phyloP scores from a whole-genome alignment of 805 yeast species.

The Komagataella populi region DNA sequence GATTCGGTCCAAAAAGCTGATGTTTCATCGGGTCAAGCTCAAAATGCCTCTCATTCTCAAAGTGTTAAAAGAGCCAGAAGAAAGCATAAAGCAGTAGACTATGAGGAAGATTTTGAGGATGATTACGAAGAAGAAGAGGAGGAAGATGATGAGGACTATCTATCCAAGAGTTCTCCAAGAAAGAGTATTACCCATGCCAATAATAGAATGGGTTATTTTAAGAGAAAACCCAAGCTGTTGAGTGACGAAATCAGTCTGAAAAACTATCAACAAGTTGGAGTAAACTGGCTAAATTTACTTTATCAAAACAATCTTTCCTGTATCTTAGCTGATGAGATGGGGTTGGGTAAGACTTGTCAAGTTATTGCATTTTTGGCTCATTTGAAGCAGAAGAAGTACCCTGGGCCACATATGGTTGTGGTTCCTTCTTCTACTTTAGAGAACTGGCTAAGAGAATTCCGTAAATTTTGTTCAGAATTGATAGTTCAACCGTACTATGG shows the following conservation, averaged over 20 bases:
- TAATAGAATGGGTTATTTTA: slow-evolving; percentile 30
- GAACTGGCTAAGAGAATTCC: slow-evolving; percentile 93
- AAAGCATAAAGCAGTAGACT: background rate
- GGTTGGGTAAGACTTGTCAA: slow-evolving; percentile 93
- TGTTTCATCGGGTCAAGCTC: background rate
- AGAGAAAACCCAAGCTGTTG: slow-evolving; percentile 57
- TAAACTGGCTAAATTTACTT: slow-evolving; percentile 80
- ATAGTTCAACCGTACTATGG: slow-evolving; percentile 92
- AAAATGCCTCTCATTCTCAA: background rate
- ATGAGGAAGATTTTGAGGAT: slow-evolving; percentile 13
- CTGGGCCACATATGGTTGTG: slow-evolving; percentile 83
- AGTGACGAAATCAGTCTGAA: slow-evolving; percentile 57
- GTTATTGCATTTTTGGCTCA: slow-evolving; percentile 87
- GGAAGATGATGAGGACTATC: slow-evolving; percentile 10
- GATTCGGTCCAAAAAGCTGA: background rate
- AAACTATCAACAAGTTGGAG: slow-evolving; percentile 91
- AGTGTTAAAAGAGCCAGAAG: background rate
- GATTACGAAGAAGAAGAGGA: slow-evolving; percentile 14
- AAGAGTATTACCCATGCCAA: slow-evolving; percentile 1
- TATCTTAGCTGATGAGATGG: slow-evolving; percentile 98
- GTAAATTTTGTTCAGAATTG: slow-evolving; percentile 72
- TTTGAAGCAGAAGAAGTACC: slow-evolving; percentile 44
- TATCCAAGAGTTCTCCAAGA: background rate
- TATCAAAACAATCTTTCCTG: slow-evolving; percentile 76
- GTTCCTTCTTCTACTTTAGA: slow-evolving; percentile 96